These are phyloP conservation scores for Aspergillus wentii DNA, from an alignment of 495 filamentous ascomycete species.

Conservation along the genomic window DNA sequence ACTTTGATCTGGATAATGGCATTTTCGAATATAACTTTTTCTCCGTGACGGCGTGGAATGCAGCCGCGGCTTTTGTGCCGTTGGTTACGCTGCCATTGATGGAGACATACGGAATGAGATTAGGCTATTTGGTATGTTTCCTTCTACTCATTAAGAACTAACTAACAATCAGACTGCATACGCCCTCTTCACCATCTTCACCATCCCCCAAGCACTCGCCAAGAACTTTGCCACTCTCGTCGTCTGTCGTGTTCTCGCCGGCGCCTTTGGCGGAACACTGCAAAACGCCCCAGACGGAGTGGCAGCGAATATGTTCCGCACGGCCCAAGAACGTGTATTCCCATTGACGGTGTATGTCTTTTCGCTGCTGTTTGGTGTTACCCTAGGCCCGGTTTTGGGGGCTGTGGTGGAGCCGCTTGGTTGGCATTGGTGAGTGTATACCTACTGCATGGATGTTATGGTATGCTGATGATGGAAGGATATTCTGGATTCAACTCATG, in stretches of 20 bases:
- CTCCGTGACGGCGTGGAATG: conserved; percentile 9
- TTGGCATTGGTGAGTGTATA: conserved; percentile 6
- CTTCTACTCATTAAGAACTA: background rate
- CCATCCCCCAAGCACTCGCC: conserved; percentile 17
- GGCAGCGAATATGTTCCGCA: conserved; percentile 6
- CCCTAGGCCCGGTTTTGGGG: conserved; percentile 7
- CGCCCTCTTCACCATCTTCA: conserved; percentile 12
- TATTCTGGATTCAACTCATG: conserved; percentile 13
- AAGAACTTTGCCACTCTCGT: conserved; percentile 17
- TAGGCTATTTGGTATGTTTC: conserved; percentile 5
- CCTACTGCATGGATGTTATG: background rate
- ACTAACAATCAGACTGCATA: conserved; percentile 4
- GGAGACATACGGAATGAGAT: conserved; percentile 8
- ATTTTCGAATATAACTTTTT: conserved; percentile 12
- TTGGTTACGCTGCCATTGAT: conserved; percentile 8
- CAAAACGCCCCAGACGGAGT: conserved; percentile 10
- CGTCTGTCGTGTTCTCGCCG: conserved; percentile 13
- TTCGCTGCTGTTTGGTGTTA: conserved; percentile 7
- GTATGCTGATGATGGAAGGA: conserved; percentile 1
- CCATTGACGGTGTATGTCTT: conserved; percentile 8
- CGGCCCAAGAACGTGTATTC: conserved; percentile 4
- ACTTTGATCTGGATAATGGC: conserved; percentile 3
- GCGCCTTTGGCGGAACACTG: conserved; percentile 10
- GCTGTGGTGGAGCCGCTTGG: conserved; percentile 5
- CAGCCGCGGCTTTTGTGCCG: conserved; percentile 5